These are phyloP conservation scores for Astraeus odoratus DNA, from an alignment of 768 basidiomycete genomes.

Conservation along the genomic window DNA sequence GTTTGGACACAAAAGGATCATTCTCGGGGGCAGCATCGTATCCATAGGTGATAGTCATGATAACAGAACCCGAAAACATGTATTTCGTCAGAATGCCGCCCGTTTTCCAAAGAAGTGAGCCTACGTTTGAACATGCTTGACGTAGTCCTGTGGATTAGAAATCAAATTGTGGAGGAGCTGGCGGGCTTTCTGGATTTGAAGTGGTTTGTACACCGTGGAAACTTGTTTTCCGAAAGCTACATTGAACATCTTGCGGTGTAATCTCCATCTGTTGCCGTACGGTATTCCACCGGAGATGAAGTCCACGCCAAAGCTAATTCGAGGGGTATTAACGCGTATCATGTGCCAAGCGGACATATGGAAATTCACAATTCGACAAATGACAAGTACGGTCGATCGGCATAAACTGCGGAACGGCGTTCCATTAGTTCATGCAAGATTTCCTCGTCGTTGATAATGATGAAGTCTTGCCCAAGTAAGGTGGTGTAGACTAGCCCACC, in stretches of 20 bases:
- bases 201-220: constrained; percentile 21
- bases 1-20: too few species aligned
- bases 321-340: not conserved
- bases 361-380: constrained; percentile 9
- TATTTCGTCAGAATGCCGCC: too few species aligned
- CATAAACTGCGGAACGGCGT: constrained; percentile 40
- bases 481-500: constrained; percentile 44
- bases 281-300: constrained; percentile 19
- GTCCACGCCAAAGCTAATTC: constrained; percentile 13
- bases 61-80: too few species aligned
- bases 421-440: constrained; percentile 42
- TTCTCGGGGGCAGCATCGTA: too few species aligned
- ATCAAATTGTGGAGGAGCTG: constrained; percentile 17
- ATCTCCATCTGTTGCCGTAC: constrained; percentile 29
- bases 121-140: too few species aligned
- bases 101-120: too few species aligned
- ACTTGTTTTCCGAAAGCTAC: constrained; percentile 19
- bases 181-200: constrained; percentile 25
- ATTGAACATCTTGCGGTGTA: constrained; percentile 24
- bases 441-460: constrained; percentile 41
- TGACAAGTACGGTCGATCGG: constrained; percentile 37
- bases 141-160: too few species aligned
- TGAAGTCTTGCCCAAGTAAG: constrained; percentile 35
- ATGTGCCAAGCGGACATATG: not conserved
- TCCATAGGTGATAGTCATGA: too few species aligned